Conservation (phyloP, 2,329 filamentous ascomycete genomes). For the Penicillium brevicompactum region DNA sequence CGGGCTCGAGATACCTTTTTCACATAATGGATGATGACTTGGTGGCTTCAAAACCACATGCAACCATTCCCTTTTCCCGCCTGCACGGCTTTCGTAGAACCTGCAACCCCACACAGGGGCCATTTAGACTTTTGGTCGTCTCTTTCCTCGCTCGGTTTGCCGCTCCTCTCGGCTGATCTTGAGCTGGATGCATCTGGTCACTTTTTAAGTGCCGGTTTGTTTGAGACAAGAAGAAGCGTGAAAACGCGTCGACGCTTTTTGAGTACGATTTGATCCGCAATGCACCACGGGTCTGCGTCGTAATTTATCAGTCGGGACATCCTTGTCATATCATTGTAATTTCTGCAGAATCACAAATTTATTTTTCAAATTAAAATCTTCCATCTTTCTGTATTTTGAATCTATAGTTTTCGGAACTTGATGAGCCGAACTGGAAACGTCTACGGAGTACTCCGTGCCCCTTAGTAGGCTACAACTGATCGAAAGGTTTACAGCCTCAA, state of each 20-base stretch:
- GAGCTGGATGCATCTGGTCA: conserved; percentile 42
- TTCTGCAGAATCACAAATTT: too few species aligned
- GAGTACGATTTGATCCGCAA: conserved; percentile 51
- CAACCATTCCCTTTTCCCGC: background rate
- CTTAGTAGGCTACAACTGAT: too few species aligned
- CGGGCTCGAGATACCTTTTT: conserved; percentile 30
- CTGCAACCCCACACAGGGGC: background rate
- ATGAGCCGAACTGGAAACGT: too few species aligned
- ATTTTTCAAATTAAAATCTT: too few species aligned
- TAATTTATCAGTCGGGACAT: conserved; percentile 52
- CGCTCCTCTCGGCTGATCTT: conserved; percentile 38
- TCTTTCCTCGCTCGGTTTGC: conserved; percentile 56
- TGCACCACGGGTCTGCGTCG: conserved; percentile 39
- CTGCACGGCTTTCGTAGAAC: background rate
- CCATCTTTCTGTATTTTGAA: too few species aligned
- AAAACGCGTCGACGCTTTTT: conserved; percentile 48
- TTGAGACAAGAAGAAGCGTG: conserved; percentile 50
- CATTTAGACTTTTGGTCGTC: conserved; percentile 31
- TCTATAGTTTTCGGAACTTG: too few species aligned
- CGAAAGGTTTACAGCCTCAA: too few species aligned
- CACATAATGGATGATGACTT: conserved; percentile 20
- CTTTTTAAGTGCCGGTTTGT: conserved; percentile 27
- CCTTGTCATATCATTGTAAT: background rate
- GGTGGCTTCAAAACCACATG: conserved; percentile 12
- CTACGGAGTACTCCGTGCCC: too few species aligned